Conservation (phyloP, 108 stramenopile species). For the Skeletonema grethae region DNA sequence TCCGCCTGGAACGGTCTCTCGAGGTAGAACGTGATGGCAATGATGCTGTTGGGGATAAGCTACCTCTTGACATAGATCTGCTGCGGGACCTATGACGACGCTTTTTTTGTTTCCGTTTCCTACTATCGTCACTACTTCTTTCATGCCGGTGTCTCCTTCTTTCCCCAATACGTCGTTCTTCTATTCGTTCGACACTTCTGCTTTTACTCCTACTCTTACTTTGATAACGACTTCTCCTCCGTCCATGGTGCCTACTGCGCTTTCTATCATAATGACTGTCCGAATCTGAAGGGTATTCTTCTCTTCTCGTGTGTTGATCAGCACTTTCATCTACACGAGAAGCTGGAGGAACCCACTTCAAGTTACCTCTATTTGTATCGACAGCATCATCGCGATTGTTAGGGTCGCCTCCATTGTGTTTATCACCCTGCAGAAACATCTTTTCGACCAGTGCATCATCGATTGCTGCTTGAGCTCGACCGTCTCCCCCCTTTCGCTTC, state of each 20-base stretch:
- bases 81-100: background rate
- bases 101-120: background rate
- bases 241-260: background rate
- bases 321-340: background rate
- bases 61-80: background rate
- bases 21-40: background rate
- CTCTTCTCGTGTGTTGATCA: background rate
- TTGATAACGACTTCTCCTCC: background rate
- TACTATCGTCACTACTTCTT: background rate
- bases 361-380: background rate
- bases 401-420: background rate
- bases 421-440: background rate
- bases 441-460: conserved; percentile 31
- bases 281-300: background rate
- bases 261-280: background rate
- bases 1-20: background rate
- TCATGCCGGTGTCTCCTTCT: background rate
- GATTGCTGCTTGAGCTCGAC: conserved; percentile 45
- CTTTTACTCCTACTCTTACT: background rate
- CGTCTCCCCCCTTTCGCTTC: conserved; percentile 15
- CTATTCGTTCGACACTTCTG: background rate
- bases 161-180: background rate
- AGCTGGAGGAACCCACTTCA: background rate
- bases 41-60: background rate
- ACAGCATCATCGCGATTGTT: background rate